Base-by-base conservation (phyloP, 2,329 filamentous ascomycete species). In the Diaporthe citrichinensis region DNA sequence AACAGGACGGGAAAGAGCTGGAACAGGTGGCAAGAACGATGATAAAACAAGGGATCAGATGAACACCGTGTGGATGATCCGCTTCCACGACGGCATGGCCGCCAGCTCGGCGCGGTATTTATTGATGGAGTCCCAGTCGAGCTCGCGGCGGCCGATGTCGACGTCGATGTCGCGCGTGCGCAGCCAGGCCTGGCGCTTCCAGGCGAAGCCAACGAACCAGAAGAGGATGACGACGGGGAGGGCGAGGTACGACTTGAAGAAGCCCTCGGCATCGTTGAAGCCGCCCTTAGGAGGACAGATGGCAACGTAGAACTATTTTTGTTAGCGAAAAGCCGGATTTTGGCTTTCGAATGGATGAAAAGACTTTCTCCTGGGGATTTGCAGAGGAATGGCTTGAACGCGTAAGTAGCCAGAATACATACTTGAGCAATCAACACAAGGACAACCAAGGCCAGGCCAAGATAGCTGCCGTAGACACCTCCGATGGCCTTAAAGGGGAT, bases 401-500 rank as follows among this genome's bases (percentile, higher is more conserved):
- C 20, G 51, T 8, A 69, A 14, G 12, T 9, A 39, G 8, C 7
- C 15, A 25, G 5, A 23, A 4, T 4, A 49, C 57, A 36, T 77
- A 87, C 80, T 81, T 91, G 89, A 15, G 90, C 90, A 39, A 89
- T 83, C 39, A 92, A 82, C 9, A 92, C 89, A 2, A 93, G 77
- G 15, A 89, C 78, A 77, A 90, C 90, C 44, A 94, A 86, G 49
- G 81, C 74, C 5, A 94, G 83, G 9, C 93, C 93, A 6, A 94
- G 58, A 84, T 87, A 94, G 1, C 92, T 94, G 25, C 93, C 93
- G 10, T 84, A 85, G 4, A 94, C 86, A 53, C 93, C 93, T 49
- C 87, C 86, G 55, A 90, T 84, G 2, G 92, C 90, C 71, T 86
- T 83, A 85, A 93, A 95, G 0, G 93, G 90, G 20, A 95, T 89